Base-by-base conservation (phyloP, 2,329 filamentous ascomycete species). In the Hortaea werneckii region DNA sequence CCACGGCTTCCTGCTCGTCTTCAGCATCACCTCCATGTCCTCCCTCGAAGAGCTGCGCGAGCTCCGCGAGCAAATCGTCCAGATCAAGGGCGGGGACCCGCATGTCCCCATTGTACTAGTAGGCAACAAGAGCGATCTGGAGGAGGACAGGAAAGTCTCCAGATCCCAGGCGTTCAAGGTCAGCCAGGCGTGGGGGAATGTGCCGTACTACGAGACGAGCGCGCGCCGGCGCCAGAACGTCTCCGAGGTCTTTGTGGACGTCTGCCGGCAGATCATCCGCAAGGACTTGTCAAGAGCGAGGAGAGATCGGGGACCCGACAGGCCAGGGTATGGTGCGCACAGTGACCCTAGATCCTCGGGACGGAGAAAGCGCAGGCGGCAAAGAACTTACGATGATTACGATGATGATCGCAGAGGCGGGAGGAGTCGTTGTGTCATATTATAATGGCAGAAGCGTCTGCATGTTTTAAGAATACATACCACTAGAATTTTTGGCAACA, bases 131-230 rank as follows among this genome's bases (percentile, higher is more conserved):
- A 85, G 83, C 49, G 87, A 95, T 60, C 75, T 95, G 38, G 87
- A 92, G 66, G 87, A 94, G 62, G 85, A 89, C 63, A 80, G 87
- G 29, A 78, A 77, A 13, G 85, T 95, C 6, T 80, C 83, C 9
- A 78, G 87, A 43, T 82, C 84, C 50, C 82, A 82, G 56, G 88
- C 86, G 5, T 94, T 94, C 61, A 77, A 83, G 29, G 77, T 94
- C 52, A 88, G 85, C n/a, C 86, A 92, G 61, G 78, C 77, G 59
- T 95, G 88, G 88, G 83, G 83, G 13, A 81, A 82, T 56, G 85
- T 85, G 32, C 88, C 88, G 0, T 95, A 94, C 65, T 95, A 94
- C 61, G 88, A 95, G 69, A 84, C 88, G 32, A 90, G 85, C 52
- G 88, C 88, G 42, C 76, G 88, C 52, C 81, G 85, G 56, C 75